These are phyloP conservation scores for Phytophthora cajani DNA, from an alignment of 352 stramenopile species.

Conservation along the genomic window DNA sequence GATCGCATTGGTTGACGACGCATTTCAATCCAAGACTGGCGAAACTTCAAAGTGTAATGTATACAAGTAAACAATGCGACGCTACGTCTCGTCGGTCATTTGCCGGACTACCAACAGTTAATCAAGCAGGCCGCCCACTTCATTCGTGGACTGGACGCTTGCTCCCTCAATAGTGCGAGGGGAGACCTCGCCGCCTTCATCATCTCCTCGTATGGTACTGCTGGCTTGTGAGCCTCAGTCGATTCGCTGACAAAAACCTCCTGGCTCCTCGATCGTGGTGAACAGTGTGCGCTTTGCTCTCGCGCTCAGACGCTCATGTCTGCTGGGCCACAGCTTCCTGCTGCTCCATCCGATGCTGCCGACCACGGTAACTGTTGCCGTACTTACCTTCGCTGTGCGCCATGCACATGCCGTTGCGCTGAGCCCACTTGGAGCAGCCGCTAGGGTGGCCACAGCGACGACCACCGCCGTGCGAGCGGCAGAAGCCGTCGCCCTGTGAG, in stretches of 20 bases:
- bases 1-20: background rate
- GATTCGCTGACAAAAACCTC: slow-evolving; percentile 22
- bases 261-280: slow-evolving; percentile 15
- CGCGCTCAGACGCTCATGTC: slow-evolving; percentile 13
- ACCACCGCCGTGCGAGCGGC: slow-evolving; percentile 76
- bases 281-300: slow-evolving; percentile 8
- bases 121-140: slow-evolving; percentile 28
- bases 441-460: slow-evolving; percentile 73
- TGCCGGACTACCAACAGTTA: slow-evolving; percentile 15
- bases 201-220: slow-evolving; percentile 37
- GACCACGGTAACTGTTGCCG: slow-evolving; percentile 80
- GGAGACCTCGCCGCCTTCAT: slow-evolving; percentile 20
- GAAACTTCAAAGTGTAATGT: slow-evolving; percentile 12
- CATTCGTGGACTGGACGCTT: slow-evolving; percentile 30
- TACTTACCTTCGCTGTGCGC: slow-evolving; percentile 85
- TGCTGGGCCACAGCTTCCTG: slow-evolving; percentile 14
- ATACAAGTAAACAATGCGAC: slow-evolving; percentile 35
- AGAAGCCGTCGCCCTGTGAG: slow-evolving; percentile 86
- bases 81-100: slow-evolving; percentile 11
- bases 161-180: slow-evolving; percentile 23
- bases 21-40: background rate
- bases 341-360: slow-evolving; percentile 52
- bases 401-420: slow-evolving; percentile 89
- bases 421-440: slow-evolving; percentile 82
- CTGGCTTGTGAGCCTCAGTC: slow-evolving; percentile 24